phyloP scores from a whole-genome alignment of 2,329 filamentous ascomycete genomes.

The Huntiella moniliformis region DNA sequence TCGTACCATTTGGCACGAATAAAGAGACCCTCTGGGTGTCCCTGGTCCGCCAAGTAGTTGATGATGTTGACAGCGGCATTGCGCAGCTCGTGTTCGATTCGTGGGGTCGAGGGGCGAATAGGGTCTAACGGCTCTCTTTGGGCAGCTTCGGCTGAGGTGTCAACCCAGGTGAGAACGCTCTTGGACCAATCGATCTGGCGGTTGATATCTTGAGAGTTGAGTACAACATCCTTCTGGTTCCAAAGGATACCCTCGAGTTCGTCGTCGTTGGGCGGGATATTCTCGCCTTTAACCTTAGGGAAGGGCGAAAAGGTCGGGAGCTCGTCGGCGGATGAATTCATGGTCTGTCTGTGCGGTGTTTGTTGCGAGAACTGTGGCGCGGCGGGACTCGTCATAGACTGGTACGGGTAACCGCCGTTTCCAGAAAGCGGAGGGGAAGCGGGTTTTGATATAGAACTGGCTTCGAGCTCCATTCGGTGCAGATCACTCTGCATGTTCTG shows the following conservation, averaged over 20 bases:
- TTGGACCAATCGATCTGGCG: constrained; percentile 96
- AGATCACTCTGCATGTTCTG: constrained; percentile 93
- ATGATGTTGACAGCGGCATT: constrained; percentile 85
- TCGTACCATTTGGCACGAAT: constrained; percentile 94
- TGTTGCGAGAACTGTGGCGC: constrained; percentile 8
- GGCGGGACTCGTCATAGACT: constrained; percentile 20
- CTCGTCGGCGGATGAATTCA: constrained; percentile 18
- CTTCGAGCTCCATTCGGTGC: constrained; percentile 74
- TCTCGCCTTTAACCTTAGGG: constrained; percentile 67
- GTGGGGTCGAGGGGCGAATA: constrained; percentile 57
- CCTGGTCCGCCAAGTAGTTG: constrained; percentile 71
- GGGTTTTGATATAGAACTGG: constrained; percentile 27
- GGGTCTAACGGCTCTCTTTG: constrained; percentile 37
- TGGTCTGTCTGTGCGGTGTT: constrained; percentile 5
- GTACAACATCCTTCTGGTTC: constrained; percentile 61
- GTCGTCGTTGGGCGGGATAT: constrained; percentile 84
- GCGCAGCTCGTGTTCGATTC: constrained; percentile 72
- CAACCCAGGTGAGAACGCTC: constrained; percentile 76
- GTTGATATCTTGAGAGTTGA: constrained; percentile 85
- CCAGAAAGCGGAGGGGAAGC: constrained; percentile 17
- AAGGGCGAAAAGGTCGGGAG: constrained; percentile 79
- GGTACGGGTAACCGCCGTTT: constrained; percentile 18
- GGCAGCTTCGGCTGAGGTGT: constrained; percentile 62
- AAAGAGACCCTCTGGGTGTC: constrained; percentile 85
- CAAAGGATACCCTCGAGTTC: constrained; percentile 84